Evolutionary conservation across 2,329 filamentous ascomycete genomes (phyloP).

Genomic region (Aaosphaeria arxii): DNA sequence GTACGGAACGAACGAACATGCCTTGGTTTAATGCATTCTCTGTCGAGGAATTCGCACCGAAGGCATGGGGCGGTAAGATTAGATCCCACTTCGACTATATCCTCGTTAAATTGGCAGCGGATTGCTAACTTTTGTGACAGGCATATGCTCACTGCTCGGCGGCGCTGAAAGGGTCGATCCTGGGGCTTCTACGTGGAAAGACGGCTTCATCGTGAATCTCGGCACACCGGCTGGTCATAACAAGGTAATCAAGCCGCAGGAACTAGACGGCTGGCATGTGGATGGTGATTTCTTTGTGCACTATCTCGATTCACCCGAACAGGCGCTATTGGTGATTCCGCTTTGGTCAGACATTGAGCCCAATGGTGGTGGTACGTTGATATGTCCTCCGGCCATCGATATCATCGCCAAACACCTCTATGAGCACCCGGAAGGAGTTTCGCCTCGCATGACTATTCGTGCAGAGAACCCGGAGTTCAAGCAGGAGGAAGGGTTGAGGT

Average conservation of each 20-base stretch:
- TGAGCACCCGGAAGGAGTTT: constrained; percentile 63
- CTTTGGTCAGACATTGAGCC: constrained; percentile 62
- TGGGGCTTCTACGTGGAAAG: constrained; percentile 58
- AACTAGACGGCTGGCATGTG: constrained; percentile 62
- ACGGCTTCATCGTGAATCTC: constrained; percentile 68
- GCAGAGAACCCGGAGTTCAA: constrained; percentile 45
- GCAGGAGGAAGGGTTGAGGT: constrained; percentile 42
- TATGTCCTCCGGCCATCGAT: constrained; percentile 60
- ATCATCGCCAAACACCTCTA: constrained; percentile 56
- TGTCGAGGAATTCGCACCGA: constrained; percentile 58
- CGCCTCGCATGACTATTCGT: constrained; percentile 62
- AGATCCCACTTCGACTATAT: no score
- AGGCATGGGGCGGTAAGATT: constrained; percentile 54
- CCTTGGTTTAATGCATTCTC: constrained; percentile 56
- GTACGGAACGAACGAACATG: constrained; percentile 62
- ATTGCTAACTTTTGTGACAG: no score
- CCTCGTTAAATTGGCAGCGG: no score
- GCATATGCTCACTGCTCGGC: constrained; percentile 65
- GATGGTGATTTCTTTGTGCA: constrained; percentile 73
- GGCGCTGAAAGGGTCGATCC: constrained; percentile 46
- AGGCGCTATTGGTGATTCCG: constrained; percentile 66
- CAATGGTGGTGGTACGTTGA: constrained; percentile 62
- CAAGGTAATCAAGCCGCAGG: constrained; percentile 49
- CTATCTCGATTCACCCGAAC: constrained; percentile 68
- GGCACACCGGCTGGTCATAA: constrained; percentile 54